A percentile compares a stretch with the other conserved stretches of the same genome.
These are phyloP conservation scores for Puya raimondii DNA, from an alignment of 176 grass and related monocot species.

Conservation along the genomic window DNA sequence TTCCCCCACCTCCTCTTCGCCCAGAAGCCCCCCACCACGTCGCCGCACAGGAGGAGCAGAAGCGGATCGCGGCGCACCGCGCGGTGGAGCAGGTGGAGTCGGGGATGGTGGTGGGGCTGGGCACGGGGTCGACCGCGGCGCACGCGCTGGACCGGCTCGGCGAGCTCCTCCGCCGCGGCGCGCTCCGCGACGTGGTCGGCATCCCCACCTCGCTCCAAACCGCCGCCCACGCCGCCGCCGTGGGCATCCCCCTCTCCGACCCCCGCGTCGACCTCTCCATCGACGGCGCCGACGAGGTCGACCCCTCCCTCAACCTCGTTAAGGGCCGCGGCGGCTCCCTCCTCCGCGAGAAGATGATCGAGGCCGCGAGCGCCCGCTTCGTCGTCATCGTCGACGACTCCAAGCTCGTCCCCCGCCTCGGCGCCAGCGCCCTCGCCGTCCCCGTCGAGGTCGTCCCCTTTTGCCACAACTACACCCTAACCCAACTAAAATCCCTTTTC, in stretches of 20 bases:
- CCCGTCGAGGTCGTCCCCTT: constrained; percentile 72
- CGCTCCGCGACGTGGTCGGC: constrained; percentile 27
- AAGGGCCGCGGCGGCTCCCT: constrained; percentile 75
- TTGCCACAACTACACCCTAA: constrained; percentile 31
- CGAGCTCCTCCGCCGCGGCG: constrained; percentile 22
- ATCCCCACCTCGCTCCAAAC: constrained; percentile 64
- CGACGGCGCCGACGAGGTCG: constrained; percentile 73
- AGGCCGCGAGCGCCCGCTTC: constrained; percentile 38
- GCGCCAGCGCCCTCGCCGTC: constrained; percentile 32
- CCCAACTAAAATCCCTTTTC: constrained; percentile 37
- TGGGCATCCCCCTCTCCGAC: constrained; percentile 42
- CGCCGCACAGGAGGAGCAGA: constrained; percentile 55
- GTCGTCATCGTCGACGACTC: constrained; percentile 79
- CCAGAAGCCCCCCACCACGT: neutral
- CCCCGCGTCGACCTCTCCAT: constrained; percentile 45
- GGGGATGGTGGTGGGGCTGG: constrained; percentile 47
- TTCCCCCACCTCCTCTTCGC: neutral
- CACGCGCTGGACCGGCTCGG: constrained; percentile 56
- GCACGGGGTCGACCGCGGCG: constrained; percentile 70
- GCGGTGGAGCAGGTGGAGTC: constrained; percentile 41
- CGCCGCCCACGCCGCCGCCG: constrained; percentile 26
- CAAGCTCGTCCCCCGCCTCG: constrained; percentile 57
- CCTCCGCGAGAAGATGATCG: constrained; percentile 77
- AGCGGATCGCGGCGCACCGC: constrained; percentile 50
- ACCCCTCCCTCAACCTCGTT: constrained; percentile 63